Conservation (phyloP, 2,329 filamentous ascomycete species). For the Ceratocystis variospora region DNA sequence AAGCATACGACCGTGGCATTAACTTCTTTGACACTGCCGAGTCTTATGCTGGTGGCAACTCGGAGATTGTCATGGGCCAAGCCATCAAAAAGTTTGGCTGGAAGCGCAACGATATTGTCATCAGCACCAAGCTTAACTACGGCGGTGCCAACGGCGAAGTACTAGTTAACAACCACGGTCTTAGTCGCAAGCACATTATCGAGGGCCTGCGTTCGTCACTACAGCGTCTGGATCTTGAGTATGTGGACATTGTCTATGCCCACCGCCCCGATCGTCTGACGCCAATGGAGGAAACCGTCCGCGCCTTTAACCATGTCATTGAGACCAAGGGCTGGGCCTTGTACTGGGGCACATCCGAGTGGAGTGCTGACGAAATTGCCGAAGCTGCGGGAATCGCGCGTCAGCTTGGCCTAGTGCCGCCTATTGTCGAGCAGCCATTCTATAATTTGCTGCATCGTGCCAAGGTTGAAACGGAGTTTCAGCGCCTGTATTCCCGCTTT, state of each 20-base stretch:
- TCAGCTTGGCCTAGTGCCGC: constrained; percentile 45
- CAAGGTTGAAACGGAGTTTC: constrained; percentile 50
- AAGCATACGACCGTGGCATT: constrained; percentile 44
- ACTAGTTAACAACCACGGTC: constrained; percentile 51
- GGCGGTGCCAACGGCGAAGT: constrained; percentile 46
- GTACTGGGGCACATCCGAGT: constrained; percentile 61
- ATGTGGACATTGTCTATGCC: constrained; percentile 56
- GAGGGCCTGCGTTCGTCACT: constrained; percentile 50
- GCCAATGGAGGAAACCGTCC: constrained; percentile 57
- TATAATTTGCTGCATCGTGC: constrained; percentile 52
- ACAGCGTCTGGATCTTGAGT: constrained; percentile 41
- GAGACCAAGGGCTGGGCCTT: constrained; percentile 44
- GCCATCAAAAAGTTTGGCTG: constrained; percentile 47
- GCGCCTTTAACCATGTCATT: constrained; percentile 49
- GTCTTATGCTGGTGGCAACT: constrained; percentile 44
- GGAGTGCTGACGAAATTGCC: constrained; percentile 54
- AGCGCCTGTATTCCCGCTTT: constrained; percentile 43
- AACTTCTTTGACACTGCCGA: constrained; percentile 53
- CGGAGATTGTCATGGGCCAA: constrained; percentile 48
- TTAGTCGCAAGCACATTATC: constrained; percentile 56
- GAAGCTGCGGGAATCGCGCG: constrained; percentile 40
- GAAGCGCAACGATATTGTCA: constrained; percentile 47
- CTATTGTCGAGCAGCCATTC: constrained; percentile 52
- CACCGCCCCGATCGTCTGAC: constrained; percentile 54
- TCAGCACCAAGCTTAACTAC: constrained; percentile 55